Evolutionary conservation across 768 basidiomycete species (phyloP), one percentile per base, ranked within the genome.

Genomic region (Leccinum barrowsii): DNA sequence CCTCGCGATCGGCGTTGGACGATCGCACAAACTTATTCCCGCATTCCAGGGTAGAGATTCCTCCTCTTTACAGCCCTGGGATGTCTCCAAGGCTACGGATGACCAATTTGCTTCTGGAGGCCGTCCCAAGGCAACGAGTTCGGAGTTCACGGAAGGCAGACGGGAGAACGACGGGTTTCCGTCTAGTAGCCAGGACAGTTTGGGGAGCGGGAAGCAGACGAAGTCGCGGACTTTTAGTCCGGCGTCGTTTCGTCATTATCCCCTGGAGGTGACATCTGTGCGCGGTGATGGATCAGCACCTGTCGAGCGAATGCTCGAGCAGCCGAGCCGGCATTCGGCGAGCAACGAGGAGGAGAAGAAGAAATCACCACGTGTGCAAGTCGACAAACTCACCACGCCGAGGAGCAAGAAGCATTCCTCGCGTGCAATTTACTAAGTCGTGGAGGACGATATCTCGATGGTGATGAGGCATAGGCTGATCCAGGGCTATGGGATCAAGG

Each of bases 381-480:
- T 52, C 62, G 62, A 72, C 62, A 68, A 59, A 63, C 35, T 56
- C 22, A 58, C 63, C 42, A 32, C 51, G 57, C 66, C 58, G 6
- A 66, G 58, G 54, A 44, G n/a, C 51, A 67, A 60, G 58, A 72
- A 54, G 24, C 46, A 59, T 24, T 51, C 63, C 5, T 61, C 35
- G 58, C 78, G 73, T 55, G 73, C 71, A 19, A 60, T 82, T 21
- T 69, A 74, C 22, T 78, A 78, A 42, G 70, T 83, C 22, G 77
- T 92, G 4, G 81, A 85, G 65, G 83, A 84, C 11, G 92, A 94
- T 66, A 83, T 94, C 15, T 92, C 89, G 4, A 87, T 91, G 84
- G 66, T 82, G 34, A 93, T 93, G 82, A 78, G 83, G 50, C 74
- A 76, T 57, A 76, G 91, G 59, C 84, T 81, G 12, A 70, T 84